phyloP scores from a whole-genome alignment of 495 filamentous ascomycete species.

The Penicillium psychrofluorescens region DNA sequence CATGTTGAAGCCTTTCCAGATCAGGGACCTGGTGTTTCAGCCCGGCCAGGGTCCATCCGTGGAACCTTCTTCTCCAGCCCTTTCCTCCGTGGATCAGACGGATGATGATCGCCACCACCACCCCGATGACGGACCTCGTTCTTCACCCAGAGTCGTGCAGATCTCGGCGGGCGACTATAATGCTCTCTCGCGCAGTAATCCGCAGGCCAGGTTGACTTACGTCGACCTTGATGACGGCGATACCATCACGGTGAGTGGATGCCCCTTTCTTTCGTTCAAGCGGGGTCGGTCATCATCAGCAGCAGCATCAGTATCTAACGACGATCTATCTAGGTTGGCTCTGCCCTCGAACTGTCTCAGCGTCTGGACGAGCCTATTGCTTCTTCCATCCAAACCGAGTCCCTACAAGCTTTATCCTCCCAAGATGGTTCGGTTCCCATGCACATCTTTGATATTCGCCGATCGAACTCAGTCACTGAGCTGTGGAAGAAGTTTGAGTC shows the following conservation, averaged over 20 bases:
- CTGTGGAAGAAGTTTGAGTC: constrained; percentile 33
- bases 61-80: too few species aligned
- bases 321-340: constrained; percentile 33
- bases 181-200: constrained; percentile 36
- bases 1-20: constrained; percentile 40
- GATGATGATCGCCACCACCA: too few species aligned
- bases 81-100: too few species aligned
- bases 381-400: background rate
- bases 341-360: constrained; percentile 42
- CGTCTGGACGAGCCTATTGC: constrained; percentile 39
- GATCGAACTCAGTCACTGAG: constrained; percentile 35
- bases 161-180: constrained; percentile 42
- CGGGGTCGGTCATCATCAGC: too few species aligned
- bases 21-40: constrained; percentile 21
- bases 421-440: constrained; percentile 17
- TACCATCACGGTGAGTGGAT: constrained; percentile 41
- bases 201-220: constrained; percentile 46
- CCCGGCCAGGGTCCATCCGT: too few species aligned
- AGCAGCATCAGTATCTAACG: constrained; percentile 3
- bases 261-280: background rate
- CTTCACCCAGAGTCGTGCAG: constrained; percentile 23
- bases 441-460: constrained; percentile 43
- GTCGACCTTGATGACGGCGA: constrained; percentile 44
- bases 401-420: constrained; percentile 3
- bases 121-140: background rate